These are phyloP conservation scores for Heterobasidion annosum DNA, from an alignment of 1,284 basidiomycete species.

Conservation along the genomic window DNA sequence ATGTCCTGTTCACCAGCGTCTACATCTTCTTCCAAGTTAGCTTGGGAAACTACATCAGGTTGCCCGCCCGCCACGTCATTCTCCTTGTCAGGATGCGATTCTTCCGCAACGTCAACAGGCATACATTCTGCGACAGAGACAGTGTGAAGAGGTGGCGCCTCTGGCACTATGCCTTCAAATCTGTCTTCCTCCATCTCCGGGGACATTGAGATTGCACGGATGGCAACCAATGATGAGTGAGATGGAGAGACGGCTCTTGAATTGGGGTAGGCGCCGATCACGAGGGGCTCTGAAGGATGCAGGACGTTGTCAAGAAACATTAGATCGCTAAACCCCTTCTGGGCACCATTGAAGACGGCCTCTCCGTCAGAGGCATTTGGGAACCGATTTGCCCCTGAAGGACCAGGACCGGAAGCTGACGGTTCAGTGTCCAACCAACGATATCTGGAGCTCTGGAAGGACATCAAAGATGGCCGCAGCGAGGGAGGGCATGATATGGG, in stretches of 20 bases:
- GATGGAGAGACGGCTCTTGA: background rate
- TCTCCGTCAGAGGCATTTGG: background rate
- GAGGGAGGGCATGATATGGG: background rate
- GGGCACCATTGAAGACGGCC: background rate
- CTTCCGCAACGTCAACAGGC: background rate
- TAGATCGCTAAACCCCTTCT: background rate
- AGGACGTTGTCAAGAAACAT: background rate
- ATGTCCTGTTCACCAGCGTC: background rate
- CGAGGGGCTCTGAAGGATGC: conserved; percentile 4
- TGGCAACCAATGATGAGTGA: background rate
- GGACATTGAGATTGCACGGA: too few relatives aligned
- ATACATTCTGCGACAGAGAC: background rate
- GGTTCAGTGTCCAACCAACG: background rate
- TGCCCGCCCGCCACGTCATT: background rate
- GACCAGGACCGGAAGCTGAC: background rate
- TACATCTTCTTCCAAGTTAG: background rate
- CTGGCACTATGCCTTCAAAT: background rate
- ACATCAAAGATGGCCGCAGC: background rate
- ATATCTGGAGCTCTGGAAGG: background rate
- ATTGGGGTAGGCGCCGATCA: conserved; percentile 3
- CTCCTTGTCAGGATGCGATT: background rate
- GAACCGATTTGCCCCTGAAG: background rate
- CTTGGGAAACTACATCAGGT: background rate
- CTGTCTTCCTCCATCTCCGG: too few relatives aligned
- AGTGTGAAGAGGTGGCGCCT: background rate